A percentile compares a stretch with the other conserved stretches of the same genome.
Evolutionary conservation across 768 basidiomycete species (phyloP).

Genomic region (Naganishia vaughanmartiniae): DNA sequence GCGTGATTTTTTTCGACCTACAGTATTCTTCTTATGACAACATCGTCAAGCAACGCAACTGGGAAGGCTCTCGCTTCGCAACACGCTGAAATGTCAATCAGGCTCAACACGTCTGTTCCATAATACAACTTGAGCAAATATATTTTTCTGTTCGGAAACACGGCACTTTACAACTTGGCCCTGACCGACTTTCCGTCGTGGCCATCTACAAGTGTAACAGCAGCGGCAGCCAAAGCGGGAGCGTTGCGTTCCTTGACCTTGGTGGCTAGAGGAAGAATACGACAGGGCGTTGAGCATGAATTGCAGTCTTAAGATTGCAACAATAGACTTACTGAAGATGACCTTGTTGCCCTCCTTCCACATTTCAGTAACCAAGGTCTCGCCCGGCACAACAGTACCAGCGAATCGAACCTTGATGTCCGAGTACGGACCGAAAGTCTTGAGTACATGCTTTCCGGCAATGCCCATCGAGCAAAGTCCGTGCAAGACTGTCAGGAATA

Average conservation of each 20-base stretch:
- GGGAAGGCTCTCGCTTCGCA: too few species aligned
- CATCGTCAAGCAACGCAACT: too few species aligned
- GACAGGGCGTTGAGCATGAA: conserved; percentile 19
- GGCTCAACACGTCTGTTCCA: background rate
- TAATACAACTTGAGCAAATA: conserved; percentile 10
- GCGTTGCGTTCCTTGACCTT: conserved; percentile 83
- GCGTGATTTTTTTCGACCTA: too few species aligned
- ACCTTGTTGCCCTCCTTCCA: conserved; percentile 93
- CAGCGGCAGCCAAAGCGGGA: conserved; percentile 72
- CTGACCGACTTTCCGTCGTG: conserved; percentile 50
- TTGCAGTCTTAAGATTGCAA: background rate
- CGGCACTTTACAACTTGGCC: conserved; percentile 54
- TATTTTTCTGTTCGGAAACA: background rate
- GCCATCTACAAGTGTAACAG: conserved; percentile 63
- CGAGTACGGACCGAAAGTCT: conserved; percentile 76
- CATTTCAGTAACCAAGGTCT: conserved; percentile 94
- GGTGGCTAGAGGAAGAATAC: conserved; percentile 57
- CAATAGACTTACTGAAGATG: conserved; percentile 72
- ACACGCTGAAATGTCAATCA: background rate
- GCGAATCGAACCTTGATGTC: conserved; percentile 98
- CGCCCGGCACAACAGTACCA: conserved; percentile 89
- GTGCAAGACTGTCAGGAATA: conserved; percentile 49
- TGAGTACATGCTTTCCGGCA: conserved; percentile 84
- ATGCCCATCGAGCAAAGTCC: conserved; percentile 90
- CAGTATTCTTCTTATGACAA: too few species aligned